These are phyloP conservation scores for Claviceps purpurea DNA, from an alignment of 2,329 filamentous ascomycete species.

Conservation along the genomic window DNA sequence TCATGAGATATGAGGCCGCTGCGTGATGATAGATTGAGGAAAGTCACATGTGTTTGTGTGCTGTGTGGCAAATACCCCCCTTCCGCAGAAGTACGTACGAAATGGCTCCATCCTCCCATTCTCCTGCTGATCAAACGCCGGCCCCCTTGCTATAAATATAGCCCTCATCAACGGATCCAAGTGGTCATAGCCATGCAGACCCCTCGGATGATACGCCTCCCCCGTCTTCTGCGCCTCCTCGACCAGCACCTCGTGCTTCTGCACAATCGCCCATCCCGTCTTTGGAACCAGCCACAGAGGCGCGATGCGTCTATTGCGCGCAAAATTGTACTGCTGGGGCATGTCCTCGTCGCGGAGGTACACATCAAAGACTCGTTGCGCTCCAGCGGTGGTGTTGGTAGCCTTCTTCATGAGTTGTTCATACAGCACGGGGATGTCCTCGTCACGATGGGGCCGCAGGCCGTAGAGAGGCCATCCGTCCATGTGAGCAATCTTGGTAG, in stretches of 20 bases:
- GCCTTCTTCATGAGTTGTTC: constrained; percentile 42
- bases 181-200: constrained; percentile 90
- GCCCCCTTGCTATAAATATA: constrained; percentile 84
- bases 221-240: constrained; percentile 47
- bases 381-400: constrained; percentile 21
- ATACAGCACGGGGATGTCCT: constrained; percentile 56
- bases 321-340: constrained; percentile 88
- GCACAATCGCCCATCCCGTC: constrained; percentile 84
- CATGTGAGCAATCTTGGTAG: constrained; percentile 61
- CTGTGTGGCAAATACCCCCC: no score
- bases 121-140: constrained; percentile 75
- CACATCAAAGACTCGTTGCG: constrained; percentile 63
- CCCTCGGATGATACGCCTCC: constrained; percentile 61
- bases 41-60: no score
- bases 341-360: constrained; percentile 80
- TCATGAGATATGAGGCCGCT: no score
- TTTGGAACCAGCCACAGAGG: constrained; percentile 91
- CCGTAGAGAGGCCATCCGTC: constrained; percentile 94
- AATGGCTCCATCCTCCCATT: constrained; percentile 72
- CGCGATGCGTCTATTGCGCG: constrained; percentile 75
- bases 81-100: constrained; percentile 43
- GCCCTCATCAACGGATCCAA: constrained; percentile 92
- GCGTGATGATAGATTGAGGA: no score
- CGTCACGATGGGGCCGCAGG: constrained; percentile 60
- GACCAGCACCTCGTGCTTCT: constrained; percentile 65